Conservation (phyloP, 495 filamentous ascomycete genomes). For the Penicillium coffeae region DNA sequence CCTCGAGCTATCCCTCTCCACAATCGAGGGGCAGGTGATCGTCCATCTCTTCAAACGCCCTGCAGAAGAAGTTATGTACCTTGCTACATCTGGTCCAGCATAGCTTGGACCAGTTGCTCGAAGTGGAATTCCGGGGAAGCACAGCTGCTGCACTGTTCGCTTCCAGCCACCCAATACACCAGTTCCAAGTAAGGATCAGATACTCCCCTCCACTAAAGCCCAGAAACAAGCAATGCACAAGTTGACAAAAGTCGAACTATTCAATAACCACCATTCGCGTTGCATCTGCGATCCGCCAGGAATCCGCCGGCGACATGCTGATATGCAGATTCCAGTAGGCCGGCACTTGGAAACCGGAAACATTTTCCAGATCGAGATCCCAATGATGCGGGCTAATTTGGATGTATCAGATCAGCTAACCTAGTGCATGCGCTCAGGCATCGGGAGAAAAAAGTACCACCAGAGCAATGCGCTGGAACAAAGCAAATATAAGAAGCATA, state of each 20-base stretch:
- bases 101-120: background rate
- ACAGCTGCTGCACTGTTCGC: background rate
- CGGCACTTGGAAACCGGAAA: slow-evolving; percentile 8
- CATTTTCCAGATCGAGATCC: slow-evolving; percentile 8
- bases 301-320: slow-evolving; percentile 13
- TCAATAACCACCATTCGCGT: background rate
- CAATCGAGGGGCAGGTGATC: background rate
- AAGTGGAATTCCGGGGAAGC: background rate
- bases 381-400: background rate
- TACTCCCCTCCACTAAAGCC: background rate
- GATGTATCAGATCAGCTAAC: slow-evolving; percentile 15
- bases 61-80: background rate
- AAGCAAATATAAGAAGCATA: background rate
- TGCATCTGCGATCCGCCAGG: slow-evolving; percentile 12
- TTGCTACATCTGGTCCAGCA: background rate
- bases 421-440: slow-evolving; percentile 1
- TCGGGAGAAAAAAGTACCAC: slow-evolving; percentile 2
- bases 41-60: background rate
- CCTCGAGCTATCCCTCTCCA: background rate
- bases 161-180: background rate
- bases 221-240: background rate
- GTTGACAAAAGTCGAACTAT: background rate
- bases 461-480: background rate
- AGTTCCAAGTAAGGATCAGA: background rate
- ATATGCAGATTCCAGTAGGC: slow-evolving; percentile 15